phyloP scores from a whole-genome alignment of 2,329 filamentous ascomycete genomes.

The Trichoderma asperellum region DNA sequence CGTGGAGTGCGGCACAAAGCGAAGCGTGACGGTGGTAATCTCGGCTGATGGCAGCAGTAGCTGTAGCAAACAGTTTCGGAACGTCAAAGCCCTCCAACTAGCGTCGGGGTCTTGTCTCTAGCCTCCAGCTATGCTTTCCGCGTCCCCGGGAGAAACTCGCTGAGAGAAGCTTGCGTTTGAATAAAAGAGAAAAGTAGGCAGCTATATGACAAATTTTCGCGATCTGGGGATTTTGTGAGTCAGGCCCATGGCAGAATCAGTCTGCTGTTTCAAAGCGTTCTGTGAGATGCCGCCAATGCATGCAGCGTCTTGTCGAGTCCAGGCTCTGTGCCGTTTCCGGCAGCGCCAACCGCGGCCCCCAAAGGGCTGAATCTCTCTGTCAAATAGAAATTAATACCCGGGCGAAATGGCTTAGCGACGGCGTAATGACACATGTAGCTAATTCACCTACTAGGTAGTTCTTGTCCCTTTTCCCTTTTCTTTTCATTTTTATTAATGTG shows the following conservation, averaged over 20 bases:
- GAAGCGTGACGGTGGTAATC: slow-evolving; percentile 23
- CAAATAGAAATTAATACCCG: background rate
- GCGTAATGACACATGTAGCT: slow-evolving; percentile 7
- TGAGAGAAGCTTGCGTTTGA: background rate
- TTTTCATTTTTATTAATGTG: background rate
- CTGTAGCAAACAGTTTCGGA: slow-evolving; percentile 1
- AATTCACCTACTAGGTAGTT: background rate
- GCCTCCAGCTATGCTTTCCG: slow-evolving; percentile 16
- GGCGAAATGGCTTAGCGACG: slow-evolving; percentile 18
- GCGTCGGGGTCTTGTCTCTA: slow-evolving; percentile 10
- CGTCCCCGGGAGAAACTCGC: background rate
- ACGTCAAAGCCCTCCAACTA: slow-evolving; percentile 15
- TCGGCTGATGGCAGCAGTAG: slow-evolving; percentile 18
- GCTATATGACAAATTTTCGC: background rate
- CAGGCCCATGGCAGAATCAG: slow-evolving; percentile 10
- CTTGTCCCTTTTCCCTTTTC: background rate
- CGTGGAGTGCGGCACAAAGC: background rate
- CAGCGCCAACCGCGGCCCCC: background rate
- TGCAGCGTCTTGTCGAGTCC: background rate
- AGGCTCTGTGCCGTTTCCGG: background rate
- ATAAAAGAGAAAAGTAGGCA: background rate
- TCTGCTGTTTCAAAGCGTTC: slow-evolving; percentile 12
- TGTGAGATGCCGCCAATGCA: slow-evolving; percentile 19
- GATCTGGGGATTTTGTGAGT: background rate
- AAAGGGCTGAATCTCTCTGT: background rate